Evolutionary conservation across 768 basidiomycete genomes (phyloP).

Genomic region (Phanerochaete sordida): DNA sequence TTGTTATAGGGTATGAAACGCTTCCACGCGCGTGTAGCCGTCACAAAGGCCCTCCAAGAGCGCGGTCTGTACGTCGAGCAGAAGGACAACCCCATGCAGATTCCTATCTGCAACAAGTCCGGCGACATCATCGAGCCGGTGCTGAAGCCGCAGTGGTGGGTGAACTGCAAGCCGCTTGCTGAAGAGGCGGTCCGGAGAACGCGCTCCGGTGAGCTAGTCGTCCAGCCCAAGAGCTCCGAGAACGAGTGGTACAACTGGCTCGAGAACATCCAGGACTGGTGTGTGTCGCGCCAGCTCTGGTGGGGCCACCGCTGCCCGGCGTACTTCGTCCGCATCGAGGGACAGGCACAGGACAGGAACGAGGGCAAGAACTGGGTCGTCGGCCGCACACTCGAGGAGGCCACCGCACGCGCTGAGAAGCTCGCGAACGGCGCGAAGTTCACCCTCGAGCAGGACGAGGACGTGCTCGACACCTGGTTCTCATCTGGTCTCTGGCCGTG

Average conservation of each 20-base stretch:
- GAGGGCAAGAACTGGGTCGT: conserved; percentile 91
- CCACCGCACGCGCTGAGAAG: conserved; percentile 65
- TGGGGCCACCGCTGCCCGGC: conserved; percentile 98
- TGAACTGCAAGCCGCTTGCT: conserved; percentile 87
- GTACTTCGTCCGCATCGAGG: conserved; percentile 86
- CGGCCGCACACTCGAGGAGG: conserved; percentile 75
- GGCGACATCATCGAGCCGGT: conserved; percentile 95
- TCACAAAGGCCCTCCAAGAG: conserved; percentile 82
- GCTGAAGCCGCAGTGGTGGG: conserved; percentile 99
- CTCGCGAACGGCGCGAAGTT: conserved; percentile 68
- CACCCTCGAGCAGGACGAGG: conserved; percentile 87
- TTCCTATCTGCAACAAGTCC: conserved; percentile 96
- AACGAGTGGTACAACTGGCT: conserved; percentile 97
- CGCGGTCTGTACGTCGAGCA: conserved; percentile 83
- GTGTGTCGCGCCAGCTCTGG: conserved; percentile 98
- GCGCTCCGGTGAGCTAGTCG: conserved; percentile 78
- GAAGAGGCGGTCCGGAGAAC: conserved; percentile 91
- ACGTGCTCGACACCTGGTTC: conserved; percentile 99
- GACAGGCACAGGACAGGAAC: conserved; percentile 62
- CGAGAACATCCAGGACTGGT: conserved; percentile 96
- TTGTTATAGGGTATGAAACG: conserved; percentile 87
- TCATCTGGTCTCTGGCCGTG: conserved; percentile 97
- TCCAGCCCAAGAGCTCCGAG: conserved; percentile 83
- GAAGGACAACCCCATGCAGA: conserved; percentile 96
- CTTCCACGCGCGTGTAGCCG: conserved; percentile 85